Evolutionary conservation across 495 filamentous ascomycete genomes (phyloP).

Genomic region (Penicillium pulvis): DNA sequence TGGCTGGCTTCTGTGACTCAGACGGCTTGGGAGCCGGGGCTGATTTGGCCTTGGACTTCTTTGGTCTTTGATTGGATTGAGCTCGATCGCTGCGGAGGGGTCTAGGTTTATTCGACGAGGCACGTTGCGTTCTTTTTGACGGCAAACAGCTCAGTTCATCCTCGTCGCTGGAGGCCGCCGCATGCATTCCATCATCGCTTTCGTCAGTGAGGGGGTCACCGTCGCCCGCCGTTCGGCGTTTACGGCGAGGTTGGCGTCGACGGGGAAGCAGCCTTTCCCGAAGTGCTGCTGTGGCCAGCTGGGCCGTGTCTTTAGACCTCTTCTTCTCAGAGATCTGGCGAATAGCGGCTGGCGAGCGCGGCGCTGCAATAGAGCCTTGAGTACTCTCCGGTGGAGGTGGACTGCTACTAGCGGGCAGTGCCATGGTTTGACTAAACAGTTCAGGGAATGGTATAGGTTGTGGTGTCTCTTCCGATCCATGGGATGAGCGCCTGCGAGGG

Average conservation of each 20-base stretch:
- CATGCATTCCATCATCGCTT: conserved; percentile 39
- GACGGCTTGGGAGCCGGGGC: conserved; percentile 8
- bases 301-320: conserved; percentile 33
- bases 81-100: conserved; percentile 17
- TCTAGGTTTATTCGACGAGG: conserved; percentile 19
- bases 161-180: conserved; percentile 36
- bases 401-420: conserved; percentile 45
- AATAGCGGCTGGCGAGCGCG: conserved; percentile 18
- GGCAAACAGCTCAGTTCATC: conserved; percentile 41
- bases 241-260: conserved; percentile 37
- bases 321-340: conserved; percentile 26
- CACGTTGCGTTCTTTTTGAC: conserved; percentile 28
- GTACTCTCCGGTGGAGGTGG: conserved; percentile 8
- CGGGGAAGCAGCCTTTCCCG: conserved; percentile 51
- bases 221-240: conserved; percentile 19
- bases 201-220: conserved; percentile 30
- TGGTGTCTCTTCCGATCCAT: conserved; percentile 16
- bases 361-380: conserved; percentile 23
- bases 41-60: conserved; percentile 13
- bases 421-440: conserved; percentile 52
- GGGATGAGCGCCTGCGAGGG: conserved; percentile 1
- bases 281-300: conserved; percentile 49
- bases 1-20: conserved; percentile 1
- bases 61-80: conserved; percentile 15
- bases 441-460: conserved; percentile 31